phyloP scores from a whole-genome alignment of 345 rosid genomes.

The Brassica napus region DNA sequence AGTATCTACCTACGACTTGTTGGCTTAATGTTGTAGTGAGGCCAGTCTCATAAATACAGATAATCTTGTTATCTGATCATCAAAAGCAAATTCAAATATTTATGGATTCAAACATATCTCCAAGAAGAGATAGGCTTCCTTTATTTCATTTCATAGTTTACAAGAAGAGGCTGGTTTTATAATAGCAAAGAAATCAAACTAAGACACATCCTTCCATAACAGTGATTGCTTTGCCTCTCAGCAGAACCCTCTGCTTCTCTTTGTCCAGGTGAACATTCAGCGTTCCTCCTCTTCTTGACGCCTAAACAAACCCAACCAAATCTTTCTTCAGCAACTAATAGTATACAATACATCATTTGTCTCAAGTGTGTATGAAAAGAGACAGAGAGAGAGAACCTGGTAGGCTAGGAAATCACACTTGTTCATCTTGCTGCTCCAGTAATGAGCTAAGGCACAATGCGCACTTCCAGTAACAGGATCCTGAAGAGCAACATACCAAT shows the following conservation, averaged over 20 bases:
- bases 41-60: neutral
- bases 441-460: conserved; percentile 70
- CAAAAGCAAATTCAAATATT: neutral
- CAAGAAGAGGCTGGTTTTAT: neutral
- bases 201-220: conserved; percentile 65
- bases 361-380: neutral
- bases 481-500: conserved; percentile 35
- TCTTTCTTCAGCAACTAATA: neutral
- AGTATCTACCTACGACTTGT: neutral
- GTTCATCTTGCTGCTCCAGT: conserved; percentile 47
- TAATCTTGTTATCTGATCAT: neutral
- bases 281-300: conserved; percentile 66
- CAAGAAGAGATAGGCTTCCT: neutral
- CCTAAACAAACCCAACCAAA: conserved; percentile 35
- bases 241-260: conserved; percentile 54
- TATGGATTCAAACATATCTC: neutral
- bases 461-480: conserved; percentile 86
- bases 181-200: conserved; percentile 38
- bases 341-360: neutral
- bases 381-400: conserved; percentile 34
- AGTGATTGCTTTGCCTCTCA: conserved; percentile 63
- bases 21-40: neutral
- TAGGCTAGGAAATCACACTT: conserved; percentile 52
- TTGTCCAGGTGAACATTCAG: conserved; percentile 52
- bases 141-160: neutral